Evolutionary conservation across 2,329 filamentous ascomycete species (phyloP).

Genomic region (Myriangium duriaei): DNA sequence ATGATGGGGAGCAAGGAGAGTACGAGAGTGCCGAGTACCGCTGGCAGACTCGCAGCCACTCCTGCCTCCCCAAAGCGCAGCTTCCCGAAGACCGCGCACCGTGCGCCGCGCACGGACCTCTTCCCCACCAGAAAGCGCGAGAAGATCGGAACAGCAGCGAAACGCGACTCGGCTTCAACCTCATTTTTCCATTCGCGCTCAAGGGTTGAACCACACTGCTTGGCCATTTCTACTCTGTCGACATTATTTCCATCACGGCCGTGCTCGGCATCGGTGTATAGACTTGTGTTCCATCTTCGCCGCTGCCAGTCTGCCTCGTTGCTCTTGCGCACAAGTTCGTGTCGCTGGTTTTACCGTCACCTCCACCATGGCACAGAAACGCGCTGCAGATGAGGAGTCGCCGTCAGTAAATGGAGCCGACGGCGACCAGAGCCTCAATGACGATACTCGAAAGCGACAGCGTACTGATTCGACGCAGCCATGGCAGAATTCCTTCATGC

Average conservation of each 20-base stretch:
- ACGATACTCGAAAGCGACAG: not conserved
- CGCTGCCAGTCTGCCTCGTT: too few species aligned
- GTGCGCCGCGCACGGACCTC: not conserved
- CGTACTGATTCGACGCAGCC: conserved; percentile 1
- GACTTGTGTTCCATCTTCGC: too few species aligned
- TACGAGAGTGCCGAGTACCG: too few species aligned
- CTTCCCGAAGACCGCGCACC: not conserved
- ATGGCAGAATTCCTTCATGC: conserved; percentile 1
- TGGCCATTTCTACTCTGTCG: too few species aligned
- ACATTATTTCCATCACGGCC: too few species aligned
- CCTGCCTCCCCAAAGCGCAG: too few species aligned
- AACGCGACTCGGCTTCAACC: not conserved
- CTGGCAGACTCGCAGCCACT: too few species aligned
- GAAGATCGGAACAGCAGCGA: not conserved
- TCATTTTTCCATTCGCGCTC: not conserved
- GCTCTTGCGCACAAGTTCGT: too few species aligned
- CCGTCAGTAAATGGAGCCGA: conserved; percentile 2
- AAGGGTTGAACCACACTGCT: too few species aligned
- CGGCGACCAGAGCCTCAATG: not conserved
- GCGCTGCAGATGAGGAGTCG: conserved; percentile 1
- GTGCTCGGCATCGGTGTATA: too few species aligned
- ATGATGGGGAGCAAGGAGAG: too few species aligned
- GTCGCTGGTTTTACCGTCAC: too few species aligned
- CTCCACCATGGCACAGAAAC: conserved; percentile 4
- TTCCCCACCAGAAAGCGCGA: not conserved